phyloP scores from a whole-genome alignment of 768 basidiomycete species.

The Mycena vitilis region DNA sequence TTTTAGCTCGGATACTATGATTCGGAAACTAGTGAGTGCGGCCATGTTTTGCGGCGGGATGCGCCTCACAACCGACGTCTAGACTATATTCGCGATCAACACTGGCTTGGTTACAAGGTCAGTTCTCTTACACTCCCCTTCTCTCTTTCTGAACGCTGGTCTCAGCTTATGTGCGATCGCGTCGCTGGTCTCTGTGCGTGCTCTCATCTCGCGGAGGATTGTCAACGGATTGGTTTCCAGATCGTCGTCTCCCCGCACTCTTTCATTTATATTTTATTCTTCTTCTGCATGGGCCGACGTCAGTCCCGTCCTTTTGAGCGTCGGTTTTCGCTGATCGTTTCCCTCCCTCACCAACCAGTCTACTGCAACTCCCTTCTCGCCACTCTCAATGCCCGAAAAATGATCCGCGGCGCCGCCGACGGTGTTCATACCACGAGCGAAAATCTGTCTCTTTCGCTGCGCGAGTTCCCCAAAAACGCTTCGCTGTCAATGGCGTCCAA shows the following conservation, averaged over 20 bases:
- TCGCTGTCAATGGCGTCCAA: conserved; percentile 43
- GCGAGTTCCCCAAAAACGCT: conserved; percentile 50
- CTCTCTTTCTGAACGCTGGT: conserved; percentile 8
- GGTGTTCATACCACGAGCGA: conserved; percentile 56
- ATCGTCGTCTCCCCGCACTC: conserved; percentile 59
- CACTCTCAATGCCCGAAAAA: conserved; percentile 66
- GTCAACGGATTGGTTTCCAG: conserved; percentile 42
- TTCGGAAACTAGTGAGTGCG: conserved; percentile 53
- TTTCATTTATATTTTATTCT: conserved; percentile 70
- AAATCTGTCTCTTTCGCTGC: conserved; percentile 52
- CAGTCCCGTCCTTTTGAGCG: conserved; percentile 40
- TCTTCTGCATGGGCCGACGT: conserved; percentile 70
- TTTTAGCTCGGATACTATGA: conserved; percentile 59
- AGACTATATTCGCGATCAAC: conserved; percentile 61
- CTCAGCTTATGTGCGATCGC: conserved; percentile 64
- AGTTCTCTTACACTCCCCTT: conserved; percentile 6
- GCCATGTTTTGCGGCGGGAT: neutral
- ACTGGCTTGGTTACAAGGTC: conserved; percentile 55
- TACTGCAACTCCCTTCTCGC: conserved; percentile 73
- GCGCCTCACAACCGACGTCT: neutral
- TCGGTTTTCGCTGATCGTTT: neutral
- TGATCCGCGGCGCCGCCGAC: conserved; percentile 55
- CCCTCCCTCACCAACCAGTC: conserved; percentile 46
- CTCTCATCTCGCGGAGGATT: neutral
- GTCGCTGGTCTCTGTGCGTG: conserved; percentile 61